These are phyloP conservation scores for Alnus rubra DNA, from an alignment of 306 rosid genomes.

Conservation along the genomic window DNA sequence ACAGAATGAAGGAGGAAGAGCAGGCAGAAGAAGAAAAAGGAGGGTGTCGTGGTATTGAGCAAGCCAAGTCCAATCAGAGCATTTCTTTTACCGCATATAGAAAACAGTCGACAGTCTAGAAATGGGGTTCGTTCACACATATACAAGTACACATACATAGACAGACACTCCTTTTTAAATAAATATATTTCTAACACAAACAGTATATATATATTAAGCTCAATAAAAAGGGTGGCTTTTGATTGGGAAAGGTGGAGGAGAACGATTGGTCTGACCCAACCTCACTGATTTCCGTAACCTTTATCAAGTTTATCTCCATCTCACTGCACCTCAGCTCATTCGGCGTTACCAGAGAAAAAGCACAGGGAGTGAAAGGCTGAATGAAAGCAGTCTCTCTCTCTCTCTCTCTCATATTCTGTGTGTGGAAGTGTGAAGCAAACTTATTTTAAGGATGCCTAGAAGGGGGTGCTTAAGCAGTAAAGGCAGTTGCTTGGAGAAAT, in stretches of 20 bases:
- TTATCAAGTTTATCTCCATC: conserved; percentile 63
- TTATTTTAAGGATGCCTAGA: conserved; percentile 32
- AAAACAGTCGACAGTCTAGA: not conserved
- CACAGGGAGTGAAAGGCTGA: not conserved
- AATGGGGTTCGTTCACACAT: not conserved
- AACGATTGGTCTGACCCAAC: conserved; percentile 41
- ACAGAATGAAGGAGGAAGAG: conserved; percentile 30
- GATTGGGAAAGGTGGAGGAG: conserved; percentile 52
- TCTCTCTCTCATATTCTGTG: not conserved
- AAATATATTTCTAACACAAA: not conserved
- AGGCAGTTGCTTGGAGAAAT: conserved; percentile 39
- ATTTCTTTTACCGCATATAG: conserved; percentile 19
- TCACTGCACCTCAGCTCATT: conserved; percentile 31
- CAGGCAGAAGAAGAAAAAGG: conserved; percentile 10
- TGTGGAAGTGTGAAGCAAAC: conserved; percentile 32
- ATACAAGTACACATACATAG: conserved; percentile 20
- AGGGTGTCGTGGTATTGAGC: conserved; percentile 23
- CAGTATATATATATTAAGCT: not conserved
- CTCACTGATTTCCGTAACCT: conserved; percentile 54
- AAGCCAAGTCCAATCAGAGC: conserved; percentile 38
- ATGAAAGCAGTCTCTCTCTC: not conserved
- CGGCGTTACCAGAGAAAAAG: conserved; percentile 22
- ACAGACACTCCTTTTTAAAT: not conserved
- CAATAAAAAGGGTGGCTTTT: conserved; percentile 37
- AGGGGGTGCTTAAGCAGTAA: conserved; percentile 34